Evolutionary conservation across 805 yeast species (phyloP).

Genomic region (Saccharomycopsis sp.): DNA sequence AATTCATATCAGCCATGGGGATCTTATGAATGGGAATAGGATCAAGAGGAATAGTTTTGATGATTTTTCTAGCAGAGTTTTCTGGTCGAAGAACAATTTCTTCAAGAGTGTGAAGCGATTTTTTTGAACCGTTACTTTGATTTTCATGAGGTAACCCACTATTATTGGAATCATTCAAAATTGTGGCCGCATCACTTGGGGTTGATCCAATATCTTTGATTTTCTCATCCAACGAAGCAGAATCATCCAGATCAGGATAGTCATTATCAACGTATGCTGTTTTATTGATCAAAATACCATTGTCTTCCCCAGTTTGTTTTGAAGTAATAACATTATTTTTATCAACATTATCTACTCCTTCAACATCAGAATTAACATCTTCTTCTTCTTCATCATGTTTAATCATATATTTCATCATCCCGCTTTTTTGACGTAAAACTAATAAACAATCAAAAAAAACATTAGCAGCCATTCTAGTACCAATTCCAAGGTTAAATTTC

Average conservation of each 20-base stretch:
- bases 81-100: slow-evolving; percentile 47
- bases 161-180: slow-evolving; percentile 19
- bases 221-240: slow-evolving; percentile 26
- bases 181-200: slow-evolving; percentile 14
- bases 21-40: slow-evolving; percentile 54
- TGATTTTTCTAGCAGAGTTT: slow-evolving; percentile 61
- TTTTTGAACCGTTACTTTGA: slow-evolving; percentile 28
- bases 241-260: slow-evolving; percentile 23
- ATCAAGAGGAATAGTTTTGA: slow-evolving; percentile 70
- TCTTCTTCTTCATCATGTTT: slow-evolving; percentile 25
- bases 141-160: slow-evolving; percentile 30
- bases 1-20: background rate
- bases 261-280: slow-evolving; percentile 16
- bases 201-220: slow-evolving; percentile 17
- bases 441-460: slow-evolving; percentile 87
- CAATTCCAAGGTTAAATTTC: slow-evolving; percentile 41
- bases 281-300: background rate
- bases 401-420: slow-evolving; percentile 52
- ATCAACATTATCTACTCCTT: slow-evolving; percentile 17
- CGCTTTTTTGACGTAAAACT: slow-evolving; percentile 76
- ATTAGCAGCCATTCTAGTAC: slow-evolving; percentile 85
- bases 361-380: slow-evolving; percentile 20
- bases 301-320: background rate
- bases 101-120: slow-evolving; percentile 41
- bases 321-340: background rate